phyloP scores from a whole-genome alignment of 768 basidiomycete genomes.

The Podaxis carcinomalis region DNA sequence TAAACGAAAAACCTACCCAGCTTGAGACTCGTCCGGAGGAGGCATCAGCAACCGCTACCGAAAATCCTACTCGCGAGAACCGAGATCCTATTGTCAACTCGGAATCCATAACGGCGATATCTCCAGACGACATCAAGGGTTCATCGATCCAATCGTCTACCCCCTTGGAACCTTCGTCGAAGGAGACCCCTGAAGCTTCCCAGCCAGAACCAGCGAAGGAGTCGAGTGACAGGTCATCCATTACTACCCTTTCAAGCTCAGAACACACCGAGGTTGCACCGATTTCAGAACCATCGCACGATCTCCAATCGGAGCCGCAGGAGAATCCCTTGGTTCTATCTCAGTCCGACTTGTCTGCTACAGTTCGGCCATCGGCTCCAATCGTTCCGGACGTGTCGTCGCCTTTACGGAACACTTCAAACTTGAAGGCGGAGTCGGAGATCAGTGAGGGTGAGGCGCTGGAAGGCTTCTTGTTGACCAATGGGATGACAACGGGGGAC shows the following conservation, averaged over 20 bases:
- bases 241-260: not conserved
- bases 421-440: not conserved
- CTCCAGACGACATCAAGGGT: slow-evolving; percentile 16
- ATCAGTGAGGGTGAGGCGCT: not conserved
- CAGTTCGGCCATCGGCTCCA: not conserved
- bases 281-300: not conserved
- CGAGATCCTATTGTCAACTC: not conserved
- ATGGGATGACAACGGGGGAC: not conserved
- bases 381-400: not conserved
- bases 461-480: not conserved
- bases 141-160: not conserved
- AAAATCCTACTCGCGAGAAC: not conserved
- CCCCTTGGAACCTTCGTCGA: not conserved
- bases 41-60: not conserved
- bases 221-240: not conserved
- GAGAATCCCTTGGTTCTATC: not conserved
- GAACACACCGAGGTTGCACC: not conserved
- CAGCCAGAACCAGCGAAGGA: not conserved
- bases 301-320: not conserved
- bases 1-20: not conserved
- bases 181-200: not conserved
- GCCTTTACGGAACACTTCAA: not conserved
- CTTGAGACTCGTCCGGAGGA: not conserved
- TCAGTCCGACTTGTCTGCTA: not conserved
- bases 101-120: slow-evolving; percentile 20